Base-by-base conservation (phyloP, 2,329 filamentous ascomycete genomes). In the Aspergillus eucalypticola region DNA sequence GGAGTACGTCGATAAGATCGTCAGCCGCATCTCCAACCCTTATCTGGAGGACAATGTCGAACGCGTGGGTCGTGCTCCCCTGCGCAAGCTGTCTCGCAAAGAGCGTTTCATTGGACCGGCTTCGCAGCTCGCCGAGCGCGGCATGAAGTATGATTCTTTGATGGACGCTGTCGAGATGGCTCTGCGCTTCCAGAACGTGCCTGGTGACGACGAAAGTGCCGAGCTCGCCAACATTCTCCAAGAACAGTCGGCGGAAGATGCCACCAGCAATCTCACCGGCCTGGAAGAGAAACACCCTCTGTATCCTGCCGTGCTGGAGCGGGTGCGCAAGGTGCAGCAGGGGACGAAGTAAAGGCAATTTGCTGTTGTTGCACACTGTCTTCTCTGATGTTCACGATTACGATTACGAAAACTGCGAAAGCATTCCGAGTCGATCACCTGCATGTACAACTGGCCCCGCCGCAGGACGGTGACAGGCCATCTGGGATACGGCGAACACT, bases 51-150 rank as follows among this genome's bases (percentile, higher is more conserved):
- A 99, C 77, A 89, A 89, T 11, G 92, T 97, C 38, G 92, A 96
- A 82, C 93, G 95, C 77, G 95, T 99, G 66, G 95, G 94, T 58
- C 93, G 95, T 74, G 94, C 93, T 17, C 95, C 95, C 17, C 83
- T 99, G 62, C 90, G 95, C 75, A 99, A 99, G 84, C 85, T 99
- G 35, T 89, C 89, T 66, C 90, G 93, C 77, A 95, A 96, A 81
- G 95, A 99, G 82, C 92, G 95, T 48, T 96, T 99, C 82, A 88
- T 99, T 69, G 92, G 90, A 49, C 95, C 95, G 5, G 94, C 95
- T 49, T 87, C 91, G 8, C 90, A 96, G 79, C 86, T 99, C 17
- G 92, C 92, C 49, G 92, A 96, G 82, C 83, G 85, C 61, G 92
- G 87, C 60, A 83, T 91, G 78, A 84, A 86, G 68, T 89, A 88